These are phyloP conservation scores for Trichoderma sp. DNA, from an alignment of 2,329 filamentous ascomycete genomes.

Conservation along the genomic window DNA sequence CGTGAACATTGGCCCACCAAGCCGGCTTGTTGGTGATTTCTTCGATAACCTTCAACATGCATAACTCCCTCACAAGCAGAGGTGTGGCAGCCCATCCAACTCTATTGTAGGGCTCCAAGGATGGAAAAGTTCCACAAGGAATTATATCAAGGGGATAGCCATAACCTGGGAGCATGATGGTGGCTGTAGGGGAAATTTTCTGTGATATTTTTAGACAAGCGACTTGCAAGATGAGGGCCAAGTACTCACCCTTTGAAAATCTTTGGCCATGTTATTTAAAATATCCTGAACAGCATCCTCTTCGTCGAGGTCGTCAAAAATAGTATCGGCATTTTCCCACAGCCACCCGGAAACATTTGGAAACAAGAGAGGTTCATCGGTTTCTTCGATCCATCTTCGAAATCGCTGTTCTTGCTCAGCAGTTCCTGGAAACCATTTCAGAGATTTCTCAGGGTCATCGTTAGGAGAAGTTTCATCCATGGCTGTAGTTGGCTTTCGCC, in stretches of 20 bases:
- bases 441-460: neutral
- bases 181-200: too few species aligned
- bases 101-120: too few species aligned
- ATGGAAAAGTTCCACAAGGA: too few species aligned
- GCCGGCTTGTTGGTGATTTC: neutral
- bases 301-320: too few species aligned
- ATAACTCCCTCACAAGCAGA: neutral
- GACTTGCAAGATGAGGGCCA: too few species aligned
- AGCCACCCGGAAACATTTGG: accelerated
- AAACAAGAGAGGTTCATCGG: neutral
- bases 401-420: neutral
- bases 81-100: neutral
- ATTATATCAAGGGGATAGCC: too few species aligned
- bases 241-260: too few species aligned
- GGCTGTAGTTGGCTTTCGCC: neutral
- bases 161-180: too few species aligned
- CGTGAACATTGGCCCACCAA: accelerated
- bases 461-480: neutral
- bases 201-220: too few species aligned
- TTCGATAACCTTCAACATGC: neutral
- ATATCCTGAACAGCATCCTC: too few species aligned
- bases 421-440: neutral
- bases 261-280: too few species aligned
- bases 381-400: neutral
- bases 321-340: too few species aligned